phyloP scores from a whole-genome alignment of 768 basidiomycete species.

The Dacryopinax primogenitus region DNA sequence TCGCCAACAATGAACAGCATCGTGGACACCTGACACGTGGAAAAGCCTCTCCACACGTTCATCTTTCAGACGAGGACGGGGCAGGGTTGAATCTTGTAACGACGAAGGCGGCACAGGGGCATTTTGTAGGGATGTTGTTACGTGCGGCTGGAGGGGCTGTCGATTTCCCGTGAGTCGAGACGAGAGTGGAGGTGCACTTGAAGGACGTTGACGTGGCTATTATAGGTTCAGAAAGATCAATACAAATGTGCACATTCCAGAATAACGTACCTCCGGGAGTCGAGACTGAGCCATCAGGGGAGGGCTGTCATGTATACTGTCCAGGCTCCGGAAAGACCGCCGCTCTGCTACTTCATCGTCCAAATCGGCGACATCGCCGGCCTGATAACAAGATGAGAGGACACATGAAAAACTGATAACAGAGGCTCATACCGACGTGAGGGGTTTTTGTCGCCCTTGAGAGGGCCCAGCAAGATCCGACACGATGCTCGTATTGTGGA shows the following conservation, averaged over 20 bases:
- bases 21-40: neutral
- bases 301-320: neutral
- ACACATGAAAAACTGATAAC: neutral
- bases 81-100: neutral
- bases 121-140: neutral
- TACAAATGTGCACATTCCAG: too few relatives aligned
- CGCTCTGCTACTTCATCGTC: neutral
- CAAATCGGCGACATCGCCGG: neutral
- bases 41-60: neutral
- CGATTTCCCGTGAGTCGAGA: neutral
- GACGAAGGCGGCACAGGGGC: neutral
- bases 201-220: neutral
- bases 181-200: neutral
- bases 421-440: neutral
- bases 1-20: neutral
- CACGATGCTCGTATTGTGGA: conserved; percentile 1
- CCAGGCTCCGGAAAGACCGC: neutral
- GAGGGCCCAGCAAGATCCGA: neutral
- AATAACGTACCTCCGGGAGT: neutral
- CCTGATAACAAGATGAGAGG: neutral
- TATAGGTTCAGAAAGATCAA: neutral
- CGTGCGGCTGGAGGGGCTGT: neutral
- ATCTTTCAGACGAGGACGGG: neutral
- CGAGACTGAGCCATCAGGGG: neutral
- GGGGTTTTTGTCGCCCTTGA: neutral